phyloP scores from a whole-genome alignment of 139 green algal genomes.

The Tetratostichococcus sp. region DNA sequence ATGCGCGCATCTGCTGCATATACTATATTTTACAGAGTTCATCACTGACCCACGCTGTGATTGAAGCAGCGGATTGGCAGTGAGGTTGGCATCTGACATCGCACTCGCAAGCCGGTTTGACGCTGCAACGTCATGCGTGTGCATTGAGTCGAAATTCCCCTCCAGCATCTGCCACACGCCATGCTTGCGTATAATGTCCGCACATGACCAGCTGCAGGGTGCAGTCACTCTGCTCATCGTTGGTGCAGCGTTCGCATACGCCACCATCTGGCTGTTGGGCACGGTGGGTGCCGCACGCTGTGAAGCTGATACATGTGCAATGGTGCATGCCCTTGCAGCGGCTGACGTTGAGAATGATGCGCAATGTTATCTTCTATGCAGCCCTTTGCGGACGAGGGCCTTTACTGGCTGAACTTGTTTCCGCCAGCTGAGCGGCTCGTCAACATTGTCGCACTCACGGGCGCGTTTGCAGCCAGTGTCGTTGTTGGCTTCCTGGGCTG shows the following conservation, averaged over 20 bases:
- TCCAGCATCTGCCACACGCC: no score
- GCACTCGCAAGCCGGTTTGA: no score
- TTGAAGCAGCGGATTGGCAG: no score
- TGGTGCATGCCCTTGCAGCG: not conserved
- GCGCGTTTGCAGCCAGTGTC: not conserved
- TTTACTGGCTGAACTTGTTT: slow-evolving; percentile 34
- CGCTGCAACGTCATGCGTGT: no score
- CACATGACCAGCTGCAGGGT: not conserved
- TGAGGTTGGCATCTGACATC: no score
- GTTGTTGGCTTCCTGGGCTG: slow-evolving; percentile 17
- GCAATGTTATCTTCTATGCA: slow-evolving; percentile 28
- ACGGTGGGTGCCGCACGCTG: slow-evolving; percentile 21
- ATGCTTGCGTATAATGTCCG: not conserved
- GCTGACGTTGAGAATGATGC: not conserved
- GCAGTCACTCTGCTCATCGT: not conserved
- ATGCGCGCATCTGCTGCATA: no score
- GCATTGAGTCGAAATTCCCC: no score
- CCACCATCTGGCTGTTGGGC: slow-evolving; percentile 47
- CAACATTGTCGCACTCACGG: not conserved
- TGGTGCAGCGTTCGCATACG: slow-evolving; percentile 32
- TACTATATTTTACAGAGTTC: no score
- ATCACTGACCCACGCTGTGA: no score
- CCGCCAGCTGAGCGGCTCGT: slow-evolving; percentile 17
- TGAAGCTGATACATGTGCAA: not conserved
- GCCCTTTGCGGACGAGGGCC: slow-evolving; percentile 56